A percentile compares a stretch with the other conserved stretches of the same genome.
Conservation (phyloP, 2,329 filamentous ascomycete genomes). For the Colletotrichum noveboracense region DNA sequence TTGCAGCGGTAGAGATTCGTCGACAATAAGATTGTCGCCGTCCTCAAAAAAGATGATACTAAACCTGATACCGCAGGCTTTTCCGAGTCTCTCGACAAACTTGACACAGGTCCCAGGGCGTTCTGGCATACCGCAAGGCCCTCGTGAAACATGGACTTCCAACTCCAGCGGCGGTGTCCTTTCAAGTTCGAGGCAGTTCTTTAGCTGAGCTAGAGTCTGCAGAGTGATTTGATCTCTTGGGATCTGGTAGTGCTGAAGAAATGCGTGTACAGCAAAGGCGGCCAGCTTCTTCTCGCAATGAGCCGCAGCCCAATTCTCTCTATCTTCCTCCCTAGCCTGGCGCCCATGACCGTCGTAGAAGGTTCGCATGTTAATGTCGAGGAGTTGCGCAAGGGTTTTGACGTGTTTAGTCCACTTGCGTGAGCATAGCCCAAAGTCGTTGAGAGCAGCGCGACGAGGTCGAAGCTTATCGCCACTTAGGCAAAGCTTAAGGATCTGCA, state of each 20-base stretch:
- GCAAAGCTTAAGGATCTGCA: not conserved
- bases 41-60: not conserved
- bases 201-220: not conserved
- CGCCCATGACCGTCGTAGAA: not conserved
- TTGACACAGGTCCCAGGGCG: not conserved
- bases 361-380: not conserved
- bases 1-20: not conserved
- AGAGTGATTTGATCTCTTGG: not conserved
- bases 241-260: not conserved
- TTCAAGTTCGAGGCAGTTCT: not conserved
- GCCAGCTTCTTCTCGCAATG: not conserved
- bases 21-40: rapidly evolving
- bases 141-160: not conserved
- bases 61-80: not conserved
- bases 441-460: not conserved
- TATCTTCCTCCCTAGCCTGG: not conserved
- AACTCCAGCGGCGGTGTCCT: not conserved
- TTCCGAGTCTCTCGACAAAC: not conserved
- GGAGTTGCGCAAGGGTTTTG: not conserved
- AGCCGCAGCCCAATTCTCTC: not conserved
- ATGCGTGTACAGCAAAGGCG: not conserved
- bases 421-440: not conserved
- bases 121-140: not conserved
- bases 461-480: rapidly evolving
- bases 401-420: not conserved